Conservation (phyloP, 2,329 filamentous ascomycete species). For the Cryphonectria naterciae region DNA sequence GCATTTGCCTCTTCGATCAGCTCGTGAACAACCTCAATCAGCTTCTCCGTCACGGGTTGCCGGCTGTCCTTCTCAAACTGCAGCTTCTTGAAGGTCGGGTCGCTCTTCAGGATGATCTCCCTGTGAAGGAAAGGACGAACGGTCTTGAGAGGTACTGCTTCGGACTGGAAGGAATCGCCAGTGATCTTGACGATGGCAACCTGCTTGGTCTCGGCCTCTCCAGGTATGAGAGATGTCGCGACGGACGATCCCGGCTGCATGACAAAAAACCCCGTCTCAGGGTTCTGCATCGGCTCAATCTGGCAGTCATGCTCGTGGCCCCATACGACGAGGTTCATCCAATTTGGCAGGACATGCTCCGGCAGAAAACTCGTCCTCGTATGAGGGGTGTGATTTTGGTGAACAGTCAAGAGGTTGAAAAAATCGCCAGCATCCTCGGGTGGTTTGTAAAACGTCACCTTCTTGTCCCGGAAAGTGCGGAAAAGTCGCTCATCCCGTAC, state of each 20-base stretch:
- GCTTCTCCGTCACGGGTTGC: constrained; percentile 74
- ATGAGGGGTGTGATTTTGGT: constrained; percentile 94
- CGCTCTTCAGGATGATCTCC: constrained; percentile 77
- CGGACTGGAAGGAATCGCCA: constrained; percentile 77
- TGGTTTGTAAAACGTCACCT: constrained; percentile 92
- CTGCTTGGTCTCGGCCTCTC: constrained; percentile 89
- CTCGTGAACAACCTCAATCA: constrained; percentile 79
- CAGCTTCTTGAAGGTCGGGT: constrained; percentile 75
- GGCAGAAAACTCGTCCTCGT: constrained; percentile 93
- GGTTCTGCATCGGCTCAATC: constrained; percentile 81
- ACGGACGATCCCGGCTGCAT: constrained; percentile 98
- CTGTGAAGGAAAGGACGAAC: constrained; percentile 89
- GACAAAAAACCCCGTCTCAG: constrained; percentile 88
- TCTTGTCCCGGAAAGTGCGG: constrained; percentile 87
- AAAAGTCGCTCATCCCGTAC: constrained; percentile 94
- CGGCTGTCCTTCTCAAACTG: constrained; percentile 84
- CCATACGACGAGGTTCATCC: constrained; percentile 88
- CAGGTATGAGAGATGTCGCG: constrained; percentile 86
- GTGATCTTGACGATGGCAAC: constrained; percentile 84
- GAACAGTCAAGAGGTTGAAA: constrained; percentile 94
- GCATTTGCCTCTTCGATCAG: constrained; percentile 84
- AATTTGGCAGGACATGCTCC: constrained; percentile 89
- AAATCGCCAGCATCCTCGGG: constrained; percentile 81
- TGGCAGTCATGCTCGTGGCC: constrained; percentile 97
- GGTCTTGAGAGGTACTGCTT: constrained; percentile 82